A percentile compares a stretch with the other conserved stretches of the same genome.
Evolutionary conservation across 2,329 filamentous ascomycete species (phyloP).

Genomic region (Curvularia sp.): DNA sequence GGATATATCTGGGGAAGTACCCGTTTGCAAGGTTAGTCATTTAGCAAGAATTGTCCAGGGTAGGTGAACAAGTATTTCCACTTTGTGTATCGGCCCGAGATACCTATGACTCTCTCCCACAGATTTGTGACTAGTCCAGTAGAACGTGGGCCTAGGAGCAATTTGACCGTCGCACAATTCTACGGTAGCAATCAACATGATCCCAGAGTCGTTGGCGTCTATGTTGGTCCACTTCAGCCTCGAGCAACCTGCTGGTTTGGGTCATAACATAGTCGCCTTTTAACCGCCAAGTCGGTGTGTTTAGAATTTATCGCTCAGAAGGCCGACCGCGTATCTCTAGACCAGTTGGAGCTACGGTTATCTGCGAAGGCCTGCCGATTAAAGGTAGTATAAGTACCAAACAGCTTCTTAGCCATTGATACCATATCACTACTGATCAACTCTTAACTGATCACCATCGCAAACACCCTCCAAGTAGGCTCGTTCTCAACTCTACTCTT

Average conservation of each 20-base stretch:
- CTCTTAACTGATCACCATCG: background rate
- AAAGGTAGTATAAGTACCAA: background rate
- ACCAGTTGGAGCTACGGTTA: background rate
- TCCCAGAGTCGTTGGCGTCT: background rate
- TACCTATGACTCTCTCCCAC: background rate
- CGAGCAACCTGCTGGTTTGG: background rate
- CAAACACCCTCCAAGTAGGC: background rate
- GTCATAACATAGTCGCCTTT: background rate
- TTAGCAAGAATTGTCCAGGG: background rate
- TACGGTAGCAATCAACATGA: background rate
- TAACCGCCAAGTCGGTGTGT: background rate
- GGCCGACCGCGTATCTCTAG: background rate
- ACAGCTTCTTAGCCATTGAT: background rate
- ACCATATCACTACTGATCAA: background rate
- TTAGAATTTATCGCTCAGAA: background rate
- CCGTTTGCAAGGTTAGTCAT: background rate
- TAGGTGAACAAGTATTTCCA: background rate
- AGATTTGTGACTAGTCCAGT: no score
- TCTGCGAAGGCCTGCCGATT: background rate
- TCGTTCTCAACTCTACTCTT: background rate
- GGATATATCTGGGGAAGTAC: background rate
- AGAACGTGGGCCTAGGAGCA: background rate
- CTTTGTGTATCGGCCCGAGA: background rate
- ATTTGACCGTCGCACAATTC: background rate
- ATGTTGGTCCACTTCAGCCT: background rate